These are phyloP conservation scores for Lasiodiplodia gonubiensis DNA, from an alignment of 2,329 filamentous ascomycete species.

Conservation along the genomic window DNA sequence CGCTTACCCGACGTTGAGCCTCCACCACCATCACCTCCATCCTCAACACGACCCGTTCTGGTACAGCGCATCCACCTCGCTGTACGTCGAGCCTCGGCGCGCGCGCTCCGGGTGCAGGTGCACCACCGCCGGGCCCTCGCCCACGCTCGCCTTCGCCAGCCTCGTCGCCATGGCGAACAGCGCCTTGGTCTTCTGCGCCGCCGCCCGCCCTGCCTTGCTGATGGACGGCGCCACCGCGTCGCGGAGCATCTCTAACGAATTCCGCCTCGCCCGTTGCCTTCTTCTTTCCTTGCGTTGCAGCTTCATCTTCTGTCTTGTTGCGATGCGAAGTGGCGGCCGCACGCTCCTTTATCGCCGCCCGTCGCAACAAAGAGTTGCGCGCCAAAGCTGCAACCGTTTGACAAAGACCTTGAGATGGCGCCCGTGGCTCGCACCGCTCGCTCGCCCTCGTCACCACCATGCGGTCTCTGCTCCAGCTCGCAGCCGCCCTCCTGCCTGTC, in stretches of 20 bases:
- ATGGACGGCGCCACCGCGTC: slow-evolving; percentile 21
- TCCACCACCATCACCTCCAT: too few species aligned
- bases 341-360: neutral
- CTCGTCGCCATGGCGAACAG: slow-evolving; percentile 13
- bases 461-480: neutral
- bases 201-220: slow-evolving; percentile 8
- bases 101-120: slow-evolving; percentile 25
- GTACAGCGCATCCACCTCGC: slow-evolving; percentile 27
- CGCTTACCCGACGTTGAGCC: neutral
- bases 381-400: neutral
- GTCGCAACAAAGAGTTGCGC: neutral
- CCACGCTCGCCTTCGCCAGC: slow-evolving; percentile 27
- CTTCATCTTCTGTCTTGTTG: neutral
- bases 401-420: slow-evolving; percentile 2
- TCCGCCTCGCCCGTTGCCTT: slow-evolving; percentile 1
- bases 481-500: neutral
- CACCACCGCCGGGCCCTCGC: slow-evolving; percentile 25
- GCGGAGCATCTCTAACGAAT: slow-evolving; percentile 13
- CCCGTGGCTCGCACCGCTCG: neutral
- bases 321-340: neutral
- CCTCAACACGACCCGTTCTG: slow-evolving; percentile 23
- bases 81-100: slow-evolving; percentile 21
- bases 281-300: neutral
- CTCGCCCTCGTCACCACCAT: neutral
- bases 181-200: slow-evolving; percentile 14